Percentiles rank a stretch among this genome's conserved stretches.
Conservation (phyloP, 352 stramenopile species). For the Globisporangium parvum region DNA sequence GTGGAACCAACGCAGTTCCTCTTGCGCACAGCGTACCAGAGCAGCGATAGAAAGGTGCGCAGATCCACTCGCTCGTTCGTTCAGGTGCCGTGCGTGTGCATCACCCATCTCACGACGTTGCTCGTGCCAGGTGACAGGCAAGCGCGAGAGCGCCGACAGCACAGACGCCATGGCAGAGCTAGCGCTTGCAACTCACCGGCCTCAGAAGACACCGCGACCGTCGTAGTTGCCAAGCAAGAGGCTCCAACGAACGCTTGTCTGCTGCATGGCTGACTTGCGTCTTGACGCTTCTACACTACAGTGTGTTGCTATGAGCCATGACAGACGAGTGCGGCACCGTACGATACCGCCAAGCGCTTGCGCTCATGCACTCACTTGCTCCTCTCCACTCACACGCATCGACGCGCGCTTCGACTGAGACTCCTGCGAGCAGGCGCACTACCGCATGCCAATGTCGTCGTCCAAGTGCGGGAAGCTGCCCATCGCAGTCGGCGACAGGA, state of each 20-base stretch:
- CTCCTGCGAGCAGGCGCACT: neutral
- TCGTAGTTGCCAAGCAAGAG: too few relatives aligned
- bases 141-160: constrained; percentile 18
- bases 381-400: neutral
- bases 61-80: neutral
- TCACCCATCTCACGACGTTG: neutral
- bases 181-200: constrained; percentile 16
- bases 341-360: too few relatives aligned
- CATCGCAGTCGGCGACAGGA: constrained; percentile 39
- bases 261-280: too few relatives aligned
- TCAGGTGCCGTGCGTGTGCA: neutral
- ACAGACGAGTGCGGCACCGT: too few relatives aligned
- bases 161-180: too few relatives aligned
- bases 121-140: constrained; percentile 14
- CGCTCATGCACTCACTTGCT: neutral
- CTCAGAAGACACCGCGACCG: constrained; percentile 21
- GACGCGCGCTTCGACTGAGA: neutral
- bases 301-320: too few relatives aligned
- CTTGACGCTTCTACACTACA: too few relatives aligned
- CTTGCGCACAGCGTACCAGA: constrained; percentile 44
- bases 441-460: constrained; percentile 11
- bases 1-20: constrained; percentile 32
- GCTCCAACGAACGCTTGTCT: constrained; percentile 4
- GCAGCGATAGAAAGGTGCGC: constrained; percentile 51
- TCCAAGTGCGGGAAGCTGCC: constrained; percentile 38